Evolutionary conservation across 345 rosid species (phyloP).

Genomic region (Populus euphratica): DNA sequence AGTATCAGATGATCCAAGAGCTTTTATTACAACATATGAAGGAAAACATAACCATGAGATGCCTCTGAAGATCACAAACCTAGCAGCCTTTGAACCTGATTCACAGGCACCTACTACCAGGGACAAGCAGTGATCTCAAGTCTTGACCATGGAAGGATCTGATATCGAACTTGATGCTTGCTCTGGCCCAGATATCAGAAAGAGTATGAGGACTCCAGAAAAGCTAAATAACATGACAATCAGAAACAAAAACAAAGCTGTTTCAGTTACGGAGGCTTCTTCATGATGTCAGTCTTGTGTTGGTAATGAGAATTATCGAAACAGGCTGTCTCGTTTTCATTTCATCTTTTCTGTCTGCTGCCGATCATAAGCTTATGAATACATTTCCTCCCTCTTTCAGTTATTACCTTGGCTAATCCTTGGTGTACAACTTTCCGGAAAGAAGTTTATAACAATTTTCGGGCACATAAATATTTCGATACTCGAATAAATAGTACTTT

Average conservation of each 20-base stretch:
- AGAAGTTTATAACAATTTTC: background rate
- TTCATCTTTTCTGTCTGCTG: background rate
- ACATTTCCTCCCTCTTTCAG: background rate
- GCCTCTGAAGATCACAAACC: conserved; percentile 39
- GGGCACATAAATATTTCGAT: background rate
- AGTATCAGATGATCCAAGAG: conserved; percentile 80
- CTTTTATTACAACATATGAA: conserved; percentile 89
- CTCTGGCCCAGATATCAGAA: background rate
- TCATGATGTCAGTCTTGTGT: background rate
- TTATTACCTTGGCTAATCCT: background rate
- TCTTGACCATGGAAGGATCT: background rate
- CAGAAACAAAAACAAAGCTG: background rate
- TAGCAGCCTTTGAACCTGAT: conserved; percentile 24
- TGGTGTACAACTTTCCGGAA: background rate
- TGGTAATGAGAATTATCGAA: background rate
- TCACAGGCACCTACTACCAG: conserved; percentile 27
- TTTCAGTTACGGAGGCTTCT: background rate
- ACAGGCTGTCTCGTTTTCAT: background rate
- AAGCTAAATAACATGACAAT: background rate
- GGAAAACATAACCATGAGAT: conserved; percentile 92
- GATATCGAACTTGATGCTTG: background rate
- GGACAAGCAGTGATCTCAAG: conserved; percentile 28
- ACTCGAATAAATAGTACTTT: rapidly evolving
- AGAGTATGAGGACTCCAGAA: background rate
- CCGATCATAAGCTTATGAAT: background rate